Conservation (phyloP, 176 grass and related monocot genomes). For the Juncus inflexus region DNA sequence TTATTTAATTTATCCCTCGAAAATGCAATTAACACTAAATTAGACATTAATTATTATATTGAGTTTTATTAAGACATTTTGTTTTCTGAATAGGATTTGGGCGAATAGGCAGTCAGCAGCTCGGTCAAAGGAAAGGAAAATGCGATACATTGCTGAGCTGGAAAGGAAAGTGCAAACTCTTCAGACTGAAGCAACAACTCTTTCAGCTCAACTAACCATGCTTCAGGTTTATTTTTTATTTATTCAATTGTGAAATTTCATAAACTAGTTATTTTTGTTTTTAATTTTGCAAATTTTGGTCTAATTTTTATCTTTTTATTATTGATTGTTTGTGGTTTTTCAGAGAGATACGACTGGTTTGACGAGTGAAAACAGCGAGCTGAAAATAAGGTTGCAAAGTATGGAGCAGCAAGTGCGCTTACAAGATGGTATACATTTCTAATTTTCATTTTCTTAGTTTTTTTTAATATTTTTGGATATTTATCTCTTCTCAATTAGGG, state of each 20-base stretch:
- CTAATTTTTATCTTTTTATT: background rate
- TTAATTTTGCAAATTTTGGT: background rate
- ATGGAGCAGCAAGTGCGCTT: slow-evolving; percentile 89
- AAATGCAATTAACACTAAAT: no score
- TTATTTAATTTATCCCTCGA: no score
- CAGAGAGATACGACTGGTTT: slow-evolving; percentile 85
- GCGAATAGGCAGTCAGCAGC: slow-evolving; percentile 95
- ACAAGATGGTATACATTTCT: slow-evolving; percentile 72
- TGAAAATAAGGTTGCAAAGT: slow-evolving; percentile 79
- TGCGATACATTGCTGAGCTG: slow-evolving; percentile 90
- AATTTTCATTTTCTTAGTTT: background rate
- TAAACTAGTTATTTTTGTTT: background rate
- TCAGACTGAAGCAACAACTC: slow-evolving; percentile 79
- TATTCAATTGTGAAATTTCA: slow-evolving; percentile 18
- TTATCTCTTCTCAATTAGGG: no score
- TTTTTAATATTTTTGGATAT: no score
- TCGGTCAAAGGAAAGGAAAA: slow-evolving; percentile 98
- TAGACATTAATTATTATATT: no score
- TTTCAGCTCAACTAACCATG: slow-evolving; percentile 76
- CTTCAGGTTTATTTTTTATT: slow-evolving; percentile 58
- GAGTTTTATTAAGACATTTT: background rate
- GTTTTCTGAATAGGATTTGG: slow-evolving; percentile 55
- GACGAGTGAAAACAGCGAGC: slow-evolving; percentile 83
- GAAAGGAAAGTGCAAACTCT: slow-evolving; percentile 84
- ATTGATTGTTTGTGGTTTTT: slow-evolving; percentile 31